These are phyloP conservation scores for Leucaena leucocephala DNA, from an alignment of 306 rosid genomes.

Conservation along the genomic window DNA sequence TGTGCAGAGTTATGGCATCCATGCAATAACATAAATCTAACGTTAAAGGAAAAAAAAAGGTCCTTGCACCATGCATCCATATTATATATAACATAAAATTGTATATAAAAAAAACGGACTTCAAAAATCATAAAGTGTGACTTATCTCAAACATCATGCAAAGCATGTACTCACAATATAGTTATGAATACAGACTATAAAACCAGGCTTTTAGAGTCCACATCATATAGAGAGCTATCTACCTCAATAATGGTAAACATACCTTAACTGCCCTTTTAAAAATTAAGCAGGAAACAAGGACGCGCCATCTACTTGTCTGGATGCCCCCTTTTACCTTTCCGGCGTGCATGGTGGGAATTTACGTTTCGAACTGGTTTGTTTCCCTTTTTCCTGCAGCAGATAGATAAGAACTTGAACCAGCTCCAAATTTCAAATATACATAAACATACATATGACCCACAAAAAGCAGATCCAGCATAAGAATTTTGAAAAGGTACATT, in stretches of 20 bases:
- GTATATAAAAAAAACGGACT: neutral
- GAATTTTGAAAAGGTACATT: neutral
- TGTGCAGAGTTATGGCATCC: neutral
- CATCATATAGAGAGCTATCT: neutral
- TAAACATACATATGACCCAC: neutral
- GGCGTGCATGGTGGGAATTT: conserved; percentile 60
- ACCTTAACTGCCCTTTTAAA: conserved; percentile 45
- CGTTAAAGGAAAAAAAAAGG: conserved; percentile 18
- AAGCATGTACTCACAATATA: neutral
- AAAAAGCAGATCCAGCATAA: conserved; percentile 25
- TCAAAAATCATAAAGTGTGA: neutral
- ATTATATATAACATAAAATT: too few species aligned
- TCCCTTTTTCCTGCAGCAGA: conserved; percentile 61
- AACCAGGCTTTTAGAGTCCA: conserved; percentile 4
- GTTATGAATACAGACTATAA: neutral
- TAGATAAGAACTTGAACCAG: conserved; percentile 1
- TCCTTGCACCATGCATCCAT: conserved; percentile 1
- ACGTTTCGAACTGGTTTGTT: conserved; percentile 58
- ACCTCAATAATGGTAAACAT: conserved; percentile 30
- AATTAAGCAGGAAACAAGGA: conserved; percentile 34
- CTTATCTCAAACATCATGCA: neutral
- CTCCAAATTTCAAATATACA: neutral
- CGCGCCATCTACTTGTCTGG: conserved; percentile 57
- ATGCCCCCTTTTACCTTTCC: conserved; percentile 84
- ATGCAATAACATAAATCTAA: too few species aligned